Evolutionary conservation across 2,329 filamentous ascomycete species (phyloP), one percentile per base, ranked within the genome.

Genomic region (Colletotrichum simmondsii): DNA sequence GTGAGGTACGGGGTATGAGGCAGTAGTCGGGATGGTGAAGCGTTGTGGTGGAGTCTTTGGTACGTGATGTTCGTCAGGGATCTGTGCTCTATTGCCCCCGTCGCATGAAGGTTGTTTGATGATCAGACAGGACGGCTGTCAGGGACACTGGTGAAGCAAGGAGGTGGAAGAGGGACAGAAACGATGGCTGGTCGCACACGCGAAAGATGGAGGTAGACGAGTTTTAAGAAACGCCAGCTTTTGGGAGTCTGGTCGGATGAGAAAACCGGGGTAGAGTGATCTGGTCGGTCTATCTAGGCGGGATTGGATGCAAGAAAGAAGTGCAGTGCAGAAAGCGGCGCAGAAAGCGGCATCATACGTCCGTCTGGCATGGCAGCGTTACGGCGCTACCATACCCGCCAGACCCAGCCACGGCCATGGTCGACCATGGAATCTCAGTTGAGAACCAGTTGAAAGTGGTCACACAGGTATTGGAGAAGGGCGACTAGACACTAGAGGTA

Each of bases 41-140:
- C 65, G 63, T 67, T 72, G 54, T 70, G 68, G 71, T 75, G 67
- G 73, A 70, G 66, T 58, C 58, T 69, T 68, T 37, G 65, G 62
- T 57, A 65, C 65, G 65, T 67, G 69, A 74, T 73, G 68, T 75
- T 54, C 54, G 67, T 68, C 61, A 65, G 71, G 73, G 68, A 62
- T 75, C 76, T 77, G 76, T 76, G 74, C 74, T 73, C 59, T 70
- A 70, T 70, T 46, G 54, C 26, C 75, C 71, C 61, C 73, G 77
- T 80, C 76, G 78, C 78, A 80, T 81, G 73, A 78, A 77, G 69
- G 64, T 75, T 75, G 77, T 77, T 77, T 77, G 79, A 76, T 80
- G 81, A 83, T 83, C 81, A 83, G 78, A 82, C 81, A 78, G 73
- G 78, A 77, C 74, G 77, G 66, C 54, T 68, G 75, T 71, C 75